Conservation (phyloP, 441 rosid species). For the Syzygium syzygioides region DNA sequence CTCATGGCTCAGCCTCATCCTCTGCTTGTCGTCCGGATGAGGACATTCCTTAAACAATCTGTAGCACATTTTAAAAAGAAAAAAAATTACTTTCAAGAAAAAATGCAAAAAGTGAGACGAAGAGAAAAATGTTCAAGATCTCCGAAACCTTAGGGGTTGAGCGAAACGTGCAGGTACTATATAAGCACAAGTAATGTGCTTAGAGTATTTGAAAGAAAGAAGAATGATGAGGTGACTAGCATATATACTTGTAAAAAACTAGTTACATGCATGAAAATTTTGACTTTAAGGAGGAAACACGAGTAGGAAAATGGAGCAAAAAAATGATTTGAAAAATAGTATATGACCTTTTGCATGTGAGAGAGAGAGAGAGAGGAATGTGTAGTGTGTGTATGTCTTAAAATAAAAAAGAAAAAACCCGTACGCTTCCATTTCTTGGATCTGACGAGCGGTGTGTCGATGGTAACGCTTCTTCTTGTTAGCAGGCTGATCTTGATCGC, state of each 20-base stretch:
- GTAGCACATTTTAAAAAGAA: conserved; percentile 8
- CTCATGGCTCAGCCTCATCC: conserved; percentile 74
- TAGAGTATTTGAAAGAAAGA: background rate
- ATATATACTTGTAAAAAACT: background rate
- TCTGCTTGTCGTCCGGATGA: conserved; percentile 94
- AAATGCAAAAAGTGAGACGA: background rate
- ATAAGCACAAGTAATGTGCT: background rate
- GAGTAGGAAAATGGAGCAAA: background rate
- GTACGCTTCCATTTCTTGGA: conserved; percentile 97
- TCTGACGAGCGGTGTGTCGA: conserved; percentile 85
- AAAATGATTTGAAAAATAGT: background rate
- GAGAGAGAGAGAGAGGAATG: background rate
- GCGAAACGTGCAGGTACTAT: background rate
- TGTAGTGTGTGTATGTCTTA: background rate
- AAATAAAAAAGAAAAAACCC: background rate
- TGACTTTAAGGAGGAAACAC: background rate
- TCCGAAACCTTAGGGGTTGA: background rate
- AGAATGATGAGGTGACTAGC: background rate
- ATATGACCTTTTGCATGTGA: background rate
- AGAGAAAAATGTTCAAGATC: background rate
- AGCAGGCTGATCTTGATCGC: conserved; percentile 28
- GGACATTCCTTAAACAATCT: conserved; percentile 88
- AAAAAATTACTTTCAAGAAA: background rate
- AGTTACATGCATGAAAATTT: background rate
- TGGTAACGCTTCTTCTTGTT: conserved; percentile 84